Base-by-base conservation (phyloP, 371 early-diverging fungal genomes). In the Apophysomyces elegans region DNA sequence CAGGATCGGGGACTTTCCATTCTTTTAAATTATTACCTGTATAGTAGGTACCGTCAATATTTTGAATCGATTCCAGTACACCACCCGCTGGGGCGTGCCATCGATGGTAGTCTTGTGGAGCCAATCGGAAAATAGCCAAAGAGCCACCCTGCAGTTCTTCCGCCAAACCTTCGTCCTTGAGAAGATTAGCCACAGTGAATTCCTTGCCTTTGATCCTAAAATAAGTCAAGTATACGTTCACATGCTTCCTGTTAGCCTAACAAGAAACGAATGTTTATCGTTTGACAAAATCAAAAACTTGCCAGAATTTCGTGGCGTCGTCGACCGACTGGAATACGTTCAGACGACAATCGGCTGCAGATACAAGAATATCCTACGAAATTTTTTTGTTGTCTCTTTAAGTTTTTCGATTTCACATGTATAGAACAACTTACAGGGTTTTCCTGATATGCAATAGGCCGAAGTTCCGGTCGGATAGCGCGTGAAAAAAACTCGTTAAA, bases 41-140 rank as follows among this genome's bases (percentile, higher is more conserved):
- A 43, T 67, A 78, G 43, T 78, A 78, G 37, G 71, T 73, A n/a
- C 75, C 78, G 6, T 58, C 37, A 50, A 78, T 67, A 0, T 65
- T 54, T 12, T 67, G 47, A 14, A 73, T 67, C 0, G 62, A 64
- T 45, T 69, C 64, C 36, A 91, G 63, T 1, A 67, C 72, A 0
- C 91, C 91, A 16, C 83, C 81, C 1, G 89, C 81, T 26, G 93
- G 92, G 18, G 78, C 68, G 68, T 93, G 93, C 72, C 86, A 90
- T 7, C 93, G 86, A 62, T 93, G 94, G 73, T 96, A 96, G 70
- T 96, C 96, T 68, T 94, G 95, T 1, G 96, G 95, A 0, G 95
- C 94, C 21, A 96, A 76, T 41, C 96, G 84, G 71, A 91, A 94
- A 43, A 96, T 88, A 8, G 88, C 88, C 58, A 94, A 63, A 0